These are phyloP conservation scores for Trichosanthes cucumerina DNA, from an alignment of 306 rosid genomes.

Conservation along the genomic window DNA sequence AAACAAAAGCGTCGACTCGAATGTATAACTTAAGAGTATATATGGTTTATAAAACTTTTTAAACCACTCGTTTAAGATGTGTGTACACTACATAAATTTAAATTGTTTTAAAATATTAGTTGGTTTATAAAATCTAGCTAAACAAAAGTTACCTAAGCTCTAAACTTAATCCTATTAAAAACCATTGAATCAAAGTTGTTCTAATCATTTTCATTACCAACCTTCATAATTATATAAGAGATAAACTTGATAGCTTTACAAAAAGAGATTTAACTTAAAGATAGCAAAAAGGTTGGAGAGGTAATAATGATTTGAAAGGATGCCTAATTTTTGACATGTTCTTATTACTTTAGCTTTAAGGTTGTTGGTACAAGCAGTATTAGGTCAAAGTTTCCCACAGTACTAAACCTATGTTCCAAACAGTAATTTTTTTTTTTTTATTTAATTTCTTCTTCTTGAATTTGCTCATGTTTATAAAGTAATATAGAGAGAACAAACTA, in stretches of 20 bases:
- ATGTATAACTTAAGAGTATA: background rate
- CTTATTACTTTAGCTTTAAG: background rate
- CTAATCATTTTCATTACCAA: background rate
- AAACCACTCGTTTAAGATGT: too few species aligned
- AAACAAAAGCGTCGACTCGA: background rate
- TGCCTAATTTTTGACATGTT: background rate
- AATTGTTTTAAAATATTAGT: background rate
- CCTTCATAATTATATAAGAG: slow-evolving; percentile 2
- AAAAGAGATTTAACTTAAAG: background rate
- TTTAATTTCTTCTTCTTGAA: too few species aligned
- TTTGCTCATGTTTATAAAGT: too few species aligned
- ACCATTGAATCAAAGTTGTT: background rate
- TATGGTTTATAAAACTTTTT: background rate
- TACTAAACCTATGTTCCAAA: too few species aligned
- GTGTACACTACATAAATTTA: background rate
- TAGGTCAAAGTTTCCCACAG: too few species aligned
- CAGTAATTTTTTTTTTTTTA: too few species aligned
- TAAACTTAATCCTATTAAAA: background rate
- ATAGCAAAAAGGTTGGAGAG: background rate
- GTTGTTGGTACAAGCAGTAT: background rate
- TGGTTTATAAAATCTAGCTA: too few species aligned
- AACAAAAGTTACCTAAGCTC: too few species aligned
- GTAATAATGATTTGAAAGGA: background rate
- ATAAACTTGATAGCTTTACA: background rate
- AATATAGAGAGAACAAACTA: too few species aligned